phyloP scores from a whole-genome alignment of 371 early-diverging fungal genomes.

The Actinomortierella ambigua region DNA sequence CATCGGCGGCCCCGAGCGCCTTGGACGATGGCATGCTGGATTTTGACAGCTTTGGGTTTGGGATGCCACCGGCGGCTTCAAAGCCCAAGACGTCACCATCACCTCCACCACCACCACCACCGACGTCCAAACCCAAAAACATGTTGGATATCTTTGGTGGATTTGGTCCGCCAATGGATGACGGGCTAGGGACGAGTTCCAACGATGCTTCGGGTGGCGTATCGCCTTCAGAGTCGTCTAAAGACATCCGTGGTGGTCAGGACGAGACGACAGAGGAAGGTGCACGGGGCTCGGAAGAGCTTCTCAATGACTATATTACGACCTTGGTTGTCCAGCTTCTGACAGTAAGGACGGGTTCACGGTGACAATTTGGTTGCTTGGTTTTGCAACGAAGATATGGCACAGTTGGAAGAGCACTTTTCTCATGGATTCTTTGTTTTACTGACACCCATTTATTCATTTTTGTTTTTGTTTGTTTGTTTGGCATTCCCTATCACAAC shows the following conservation, averaged over 20 bases:
- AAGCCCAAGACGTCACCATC: background rate
- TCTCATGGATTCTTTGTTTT: no score
- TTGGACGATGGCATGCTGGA: conserved; percentile 16
- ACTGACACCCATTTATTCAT: no score
- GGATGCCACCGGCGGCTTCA: conserved; percentile 10
- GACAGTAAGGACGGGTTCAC: conserved; percentile 17
- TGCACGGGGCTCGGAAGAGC: conserved; percentile 32
- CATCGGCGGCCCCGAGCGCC: conserved; percentile 1
- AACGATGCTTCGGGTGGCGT: background rate
- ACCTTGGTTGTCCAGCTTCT: conserved; percentile 42
- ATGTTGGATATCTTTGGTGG: conserved; percentile 36
- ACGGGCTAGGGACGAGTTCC: conserved; percentile 1
- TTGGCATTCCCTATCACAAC: background rate
- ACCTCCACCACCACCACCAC: no score
- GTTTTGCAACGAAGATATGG: background rate
- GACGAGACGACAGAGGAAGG: conserved; percentile 3
- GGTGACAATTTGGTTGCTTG: background rate
- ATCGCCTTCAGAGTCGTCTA: background rate
- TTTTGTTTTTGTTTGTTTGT: background rate
- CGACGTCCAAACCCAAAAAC: background rate
- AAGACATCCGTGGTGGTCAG: background rate
- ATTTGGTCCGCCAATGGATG: conserved; percentile 26
- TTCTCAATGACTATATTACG: conserved; percentile 42
- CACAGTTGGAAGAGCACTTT: background rate
- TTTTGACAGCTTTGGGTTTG: conserved; percentile 28